Evolutionary conservation across 2,329 filamentous ascomycete genomes (phyloP).

Genomic region (Drechslerella stenobrocha): DNA sequence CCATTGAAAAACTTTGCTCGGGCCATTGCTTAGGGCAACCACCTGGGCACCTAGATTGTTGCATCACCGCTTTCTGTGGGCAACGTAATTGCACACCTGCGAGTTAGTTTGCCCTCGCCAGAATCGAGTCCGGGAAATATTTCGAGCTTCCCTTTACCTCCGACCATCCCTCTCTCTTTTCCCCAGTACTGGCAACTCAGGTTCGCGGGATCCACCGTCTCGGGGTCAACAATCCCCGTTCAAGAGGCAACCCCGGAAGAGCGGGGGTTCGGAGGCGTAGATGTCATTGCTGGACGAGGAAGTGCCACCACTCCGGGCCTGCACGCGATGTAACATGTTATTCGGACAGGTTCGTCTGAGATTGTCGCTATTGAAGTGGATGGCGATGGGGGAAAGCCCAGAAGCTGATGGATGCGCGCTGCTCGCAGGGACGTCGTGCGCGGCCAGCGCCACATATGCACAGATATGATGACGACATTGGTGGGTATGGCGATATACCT

Average conservation of each 20-base stretch:
- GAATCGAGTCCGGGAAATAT: no score
- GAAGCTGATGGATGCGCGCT: background rate
- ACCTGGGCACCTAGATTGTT: no score
- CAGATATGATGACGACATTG: conserved; percentile 12
- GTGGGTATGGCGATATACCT: conserved; percentile 13
- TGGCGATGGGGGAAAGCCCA: background rate
- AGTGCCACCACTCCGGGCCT: conserved; percentile 25
- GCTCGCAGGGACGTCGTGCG: background rate
- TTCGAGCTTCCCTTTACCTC: no score
- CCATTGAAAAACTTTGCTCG: background rate
- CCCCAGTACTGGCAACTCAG: conserved; percentile 20
- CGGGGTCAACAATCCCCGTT: background rate
- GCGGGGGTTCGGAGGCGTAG: background rate
- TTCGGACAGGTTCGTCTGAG: conserved; percentile 21
- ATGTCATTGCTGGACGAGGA: conserved; percentile 40
- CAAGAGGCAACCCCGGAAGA: background rate
- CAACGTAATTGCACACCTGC: no score
- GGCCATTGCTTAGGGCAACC: background rate
- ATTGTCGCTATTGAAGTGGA: background rate
- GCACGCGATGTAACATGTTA: conserved; percentile 32
- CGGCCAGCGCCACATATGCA: conserved; percentile 2
- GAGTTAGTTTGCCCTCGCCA: no score
- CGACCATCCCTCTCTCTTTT: no score
- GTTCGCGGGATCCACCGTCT: conserved; percentile 33
- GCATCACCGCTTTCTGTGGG: no score